Evolutionary conservation across 768 basidiomycete species (phyloP).

Genomic region (Leccinum rimulosum): DNA sequence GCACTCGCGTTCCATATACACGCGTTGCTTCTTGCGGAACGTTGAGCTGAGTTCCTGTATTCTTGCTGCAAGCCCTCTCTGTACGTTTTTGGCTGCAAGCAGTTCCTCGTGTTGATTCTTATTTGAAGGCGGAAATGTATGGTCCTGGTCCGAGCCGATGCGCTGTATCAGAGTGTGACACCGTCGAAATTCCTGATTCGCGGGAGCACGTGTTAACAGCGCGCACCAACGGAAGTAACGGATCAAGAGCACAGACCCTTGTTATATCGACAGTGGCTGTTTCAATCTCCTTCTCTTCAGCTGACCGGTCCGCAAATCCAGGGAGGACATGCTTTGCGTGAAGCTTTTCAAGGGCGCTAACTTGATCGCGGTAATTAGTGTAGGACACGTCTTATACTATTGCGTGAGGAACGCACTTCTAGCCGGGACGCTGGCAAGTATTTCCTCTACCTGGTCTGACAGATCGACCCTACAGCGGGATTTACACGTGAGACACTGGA

Average conservation of each 20-base stretch:
- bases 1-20: conserved; percentile 94
- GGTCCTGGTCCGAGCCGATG: conserved; percentile 57
- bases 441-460: conserved; percentile 81
- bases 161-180: conserved; percentile 59
- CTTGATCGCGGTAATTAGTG: conserved; percentile 42
- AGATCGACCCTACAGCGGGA: conserved; percentile 74
- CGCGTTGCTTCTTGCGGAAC: conserved; percentile 96
- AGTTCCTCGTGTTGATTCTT: conserved; percentile 45
- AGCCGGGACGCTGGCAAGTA: conserved; percentile 61
- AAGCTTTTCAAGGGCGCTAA: conserved; percentile 86
- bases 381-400: conserved; percentile 7
- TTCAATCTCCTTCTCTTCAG: conserved; percentile 94
- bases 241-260: conserved; percentile 47
- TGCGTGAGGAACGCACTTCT: conserved; percentile 62
- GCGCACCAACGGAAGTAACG: conserved; percentile 1
- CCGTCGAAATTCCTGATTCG: conserved; percentile 36
- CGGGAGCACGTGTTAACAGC: conserved; percentile 9
- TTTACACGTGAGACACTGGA: conserved; percentile 18
- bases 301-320: conserved; percentile 91
- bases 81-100: conserved; percentile 87
- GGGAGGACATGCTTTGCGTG: conserved; percentile 96
- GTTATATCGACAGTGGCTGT: conserved; percentile 84
- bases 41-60: conserved; percentile 89
- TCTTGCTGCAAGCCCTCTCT: conserved; percentile 92
- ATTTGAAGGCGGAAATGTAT: conserved; percentile 61